Evolutionary conservation across 164 flowering plant genomes (phyloP).

Genomic region (Vitis rotundifolia): DNA sequence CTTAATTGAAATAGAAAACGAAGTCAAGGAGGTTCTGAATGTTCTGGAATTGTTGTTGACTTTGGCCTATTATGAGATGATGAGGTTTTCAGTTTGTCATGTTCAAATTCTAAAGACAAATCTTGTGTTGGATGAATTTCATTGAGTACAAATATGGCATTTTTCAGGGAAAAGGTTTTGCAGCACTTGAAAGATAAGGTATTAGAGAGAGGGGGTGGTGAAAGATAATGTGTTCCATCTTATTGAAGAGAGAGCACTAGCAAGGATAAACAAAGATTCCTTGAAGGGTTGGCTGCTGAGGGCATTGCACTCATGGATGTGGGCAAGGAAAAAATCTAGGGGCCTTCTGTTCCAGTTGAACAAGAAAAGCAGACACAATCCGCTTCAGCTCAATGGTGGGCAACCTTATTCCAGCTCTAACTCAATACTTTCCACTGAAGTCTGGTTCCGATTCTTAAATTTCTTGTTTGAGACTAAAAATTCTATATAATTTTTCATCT

Average conservation of each 20-base stretch:
- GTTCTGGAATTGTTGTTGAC: constrained; percentile 61
- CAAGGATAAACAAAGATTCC: constrained; percentile 68
- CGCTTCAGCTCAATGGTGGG: too few relatives aligned
- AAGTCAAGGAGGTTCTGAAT: constrained; percentile 51
- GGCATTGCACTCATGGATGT: constrained; percentile 87
- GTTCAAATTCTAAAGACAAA: too few relatives aligned
- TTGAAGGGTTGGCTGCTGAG: constrained; percentile 41
- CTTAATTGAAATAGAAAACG: constrained; percentile 55
- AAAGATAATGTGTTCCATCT: constrained; percentile 52
- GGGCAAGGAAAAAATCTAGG: constrained; percentile 69
- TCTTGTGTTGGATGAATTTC: not conserved
- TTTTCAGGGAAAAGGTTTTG: constrained; percentile 54
- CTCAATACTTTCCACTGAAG: not conserved
- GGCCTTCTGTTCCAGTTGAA: constrained; percentile 63
- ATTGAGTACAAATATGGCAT: not conserved
- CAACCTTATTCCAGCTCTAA: not conserved
- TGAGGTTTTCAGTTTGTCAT: not conserved
- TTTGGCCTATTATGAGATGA: constrained; percentile 59
- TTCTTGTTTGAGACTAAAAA: not conserved
- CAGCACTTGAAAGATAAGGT: constrained; percentile 76
- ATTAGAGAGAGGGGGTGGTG: constrained; percentile 59
- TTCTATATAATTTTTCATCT: not conserved
- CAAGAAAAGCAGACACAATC: constrained; percentile 3
- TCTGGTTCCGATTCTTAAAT: not conserved
- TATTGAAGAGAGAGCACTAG: constrained; percentile 67